Conservation (phyloP, 169 alveolate genomes). For the Eimeria praecox region DNA sequence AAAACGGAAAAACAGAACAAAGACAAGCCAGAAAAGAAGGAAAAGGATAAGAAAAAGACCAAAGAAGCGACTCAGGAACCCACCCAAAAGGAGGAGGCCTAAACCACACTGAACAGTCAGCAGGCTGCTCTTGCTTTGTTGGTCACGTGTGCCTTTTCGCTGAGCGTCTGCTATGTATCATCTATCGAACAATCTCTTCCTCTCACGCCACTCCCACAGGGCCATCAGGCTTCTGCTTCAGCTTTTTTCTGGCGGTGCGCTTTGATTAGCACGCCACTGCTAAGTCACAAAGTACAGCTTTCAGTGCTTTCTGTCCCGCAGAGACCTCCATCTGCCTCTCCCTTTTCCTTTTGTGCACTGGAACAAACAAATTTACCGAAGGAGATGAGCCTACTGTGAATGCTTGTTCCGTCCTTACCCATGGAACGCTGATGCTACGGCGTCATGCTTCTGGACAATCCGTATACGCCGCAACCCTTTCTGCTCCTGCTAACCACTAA, state of each 20-base stretch:
- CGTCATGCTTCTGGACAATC: neutral
- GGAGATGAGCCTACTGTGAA: too few species aligned
- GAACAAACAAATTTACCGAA: neutral
- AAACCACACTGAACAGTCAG: neutral
- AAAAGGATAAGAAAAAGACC: conserved; percentile 31
- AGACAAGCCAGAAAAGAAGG: conserved; percentile 25
- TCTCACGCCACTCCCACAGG: neutral
- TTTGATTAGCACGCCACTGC: neutral
- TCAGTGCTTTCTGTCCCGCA: neutral
- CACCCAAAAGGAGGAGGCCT: neutral
- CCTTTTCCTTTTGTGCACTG: neutral
- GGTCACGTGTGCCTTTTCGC: neutral
- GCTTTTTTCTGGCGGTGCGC: neutral
- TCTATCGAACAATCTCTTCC: neutral
- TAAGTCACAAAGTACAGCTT: neutral
- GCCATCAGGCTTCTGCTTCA: neutral
- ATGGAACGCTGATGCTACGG: neutral
- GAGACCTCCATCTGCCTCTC: neutral
- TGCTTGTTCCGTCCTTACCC: neutral
- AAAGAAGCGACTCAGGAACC: neutral
- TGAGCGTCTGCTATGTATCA: neutral
- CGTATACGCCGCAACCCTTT: too few species aligned
- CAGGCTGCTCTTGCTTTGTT: neutral
- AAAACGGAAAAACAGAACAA: conserved; percentile 12
- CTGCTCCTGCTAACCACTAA: too few species aligned